Percentiles rank a stretch among this genome's conserved stretches.
phyloP scores from a whole-genome alignment of 2,329 filamentous ascomycete species.

The Trematosphaeria pertusa region DNA sequence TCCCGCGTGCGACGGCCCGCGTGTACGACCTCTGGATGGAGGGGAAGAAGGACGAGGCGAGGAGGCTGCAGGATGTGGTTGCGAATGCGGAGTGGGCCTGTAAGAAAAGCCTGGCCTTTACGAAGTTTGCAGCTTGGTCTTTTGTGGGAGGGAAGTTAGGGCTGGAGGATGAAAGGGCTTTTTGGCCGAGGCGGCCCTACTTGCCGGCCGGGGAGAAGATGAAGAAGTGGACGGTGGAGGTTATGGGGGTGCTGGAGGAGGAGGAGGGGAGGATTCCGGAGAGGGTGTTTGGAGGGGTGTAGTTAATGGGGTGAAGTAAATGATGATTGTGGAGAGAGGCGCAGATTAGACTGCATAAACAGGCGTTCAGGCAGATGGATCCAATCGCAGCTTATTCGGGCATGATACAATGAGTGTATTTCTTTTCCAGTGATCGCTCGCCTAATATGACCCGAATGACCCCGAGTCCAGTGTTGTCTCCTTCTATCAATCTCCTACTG shows the following conservation, averaged over 20 bases:
- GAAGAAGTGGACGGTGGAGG: conserved; percentile 54
- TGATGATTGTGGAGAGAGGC: too few relatives aligned
- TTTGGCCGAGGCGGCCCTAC: conserved; percentile 56
- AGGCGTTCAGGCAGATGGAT: too few relatives aligned
- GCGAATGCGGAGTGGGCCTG: conserved; percentile 60
- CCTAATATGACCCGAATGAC: too few relatives aligned
- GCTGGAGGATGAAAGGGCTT: conserved; percentile 44
- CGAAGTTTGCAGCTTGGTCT: conserved; percentile 56
- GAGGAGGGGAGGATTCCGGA: conserved; percentile 28
- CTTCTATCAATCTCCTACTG: too few relatives aligned
- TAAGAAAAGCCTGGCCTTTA: conserved; percentile 57
- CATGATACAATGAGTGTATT: too few relatives aligned
- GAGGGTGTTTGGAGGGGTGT: background rate
- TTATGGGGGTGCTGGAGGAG: conserved; percentile 48
- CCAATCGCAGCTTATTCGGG: too few relatives aligned
- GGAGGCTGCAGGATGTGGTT: conserved; percentile 51
- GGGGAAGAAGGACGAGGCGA: conserved; percentile 49
- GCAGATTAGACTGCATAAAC: too few relatives aligned
- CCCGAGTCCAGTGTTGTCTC: too few relatives aligned
- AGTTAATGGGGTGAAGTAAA: conserved; percentile 2
- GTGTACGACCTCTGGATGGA: conserved; percentile 53
- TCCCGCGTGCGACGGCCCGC: conserved; percentile 40
- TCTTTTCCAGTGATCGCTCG: too few relatives aligned
- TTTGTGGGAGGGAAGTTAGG: conserved; percentile 52
- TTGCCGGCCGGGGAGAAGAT: conserved; percentile 45